Evolutionary conservation across 257 asterid genomes (phyloP), one percentile per base, ranked within the genome.

Genomic region (Parsonsia alboflavescens): DNA sequence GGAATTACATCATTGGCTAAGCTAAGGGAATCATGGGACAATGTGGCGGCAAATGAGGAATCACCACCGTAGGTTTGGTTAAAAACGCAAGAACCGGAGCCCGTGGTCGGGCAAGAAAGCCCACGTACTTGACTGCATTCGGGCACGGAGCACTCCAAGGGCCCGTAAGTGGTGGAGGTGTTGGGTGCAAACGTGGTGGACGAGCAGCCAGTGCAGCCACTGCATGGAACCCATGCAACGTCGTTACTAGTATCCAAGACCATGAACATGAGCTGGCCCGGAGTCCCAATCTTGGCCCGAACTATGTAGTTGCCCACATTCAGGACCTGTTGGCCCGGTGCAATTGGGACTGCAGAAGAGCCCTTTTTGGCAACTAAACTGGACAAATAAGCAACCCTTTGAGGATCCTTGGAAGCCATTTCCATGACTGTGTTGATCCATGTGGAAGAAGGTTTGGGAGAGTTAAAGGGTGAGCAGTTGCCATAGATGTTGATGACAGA

Each of bases 141-240:
- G 62, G 96, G 89, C 39, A 76, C 45, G 3, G 97, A 87, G 83
- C 97, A 91, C n/a, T 84, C 93, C 77, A 81, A 52, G 2, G 88
- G 26, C 16, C 78, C 88, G 39, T 85, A 93, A 19, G 94, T 85
- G 70, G 94, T 48, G 73, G 98, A 93, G 1, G 80, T 68, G 70
- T 86, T 89, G 0, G 97, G 82, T 12, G 89, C 41, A 77, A 93
- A 93, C 22, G 77, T 2, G 0, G 82, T 72, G 33, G 97, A 85
- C 28, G 89, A 74, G 76, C 97, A 93, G 0, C 96, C 94, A 0
- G 73, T 57, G 84, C 98, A 93, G 15, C 94, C 96, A 44, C 76
- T 84, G 89, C 97, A 93, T 75, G 98, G 98, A 50, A 90, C 71
- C 97, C 98, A 93, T 79, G 96, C 94, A 76, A 83, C 87, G 41